Evolutionary conservation across 2,329 filamentous ascomycete genomes (phyloP), one percentile per base, ranked within the genome.

Genomic region (Chaetothyriales sp.): DNA sequence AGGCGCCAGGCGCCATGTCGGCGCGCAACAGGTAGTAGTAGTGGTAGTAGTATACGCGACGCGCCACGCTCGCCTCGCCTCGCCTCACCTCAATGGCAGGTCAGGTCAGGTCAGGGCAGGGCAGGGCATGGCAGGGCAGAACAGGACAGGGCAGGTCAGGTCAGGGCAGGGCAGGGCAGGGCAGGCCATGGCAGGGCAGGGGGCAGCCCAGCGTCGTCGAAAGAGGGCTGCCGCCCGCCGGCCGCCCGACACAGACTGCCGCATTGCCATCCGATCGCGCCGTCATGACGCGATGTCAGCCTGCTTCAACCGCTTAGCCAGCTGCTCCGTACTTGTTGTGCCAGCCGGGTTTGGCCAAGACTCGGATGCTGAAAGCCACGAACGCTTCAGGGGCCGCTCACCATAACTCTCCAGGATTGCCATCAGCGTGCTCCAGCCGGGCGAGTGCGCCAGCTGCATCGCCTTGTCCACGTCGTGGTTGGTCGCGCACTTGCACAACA

Each of bases 351-450:
- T 68, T 68, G 70, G 55, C 53, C 64, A 64, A 60, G 65, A 61
- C 56, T 63, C 65, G 22, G 51, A 50, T 61, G 60, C 57, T 58
- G 62, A 58, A 63, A 60, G 56, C 67, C 60, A 59, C 59, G 61
- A 51, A 58, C 64, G 65, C 58, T 65, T 66, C 50, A 62, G 60
- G 57, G 65, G 60, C 81, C 84, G 84, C 86, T 95, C 89, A 94
- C 89, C 88, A 78, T 87, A 89, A 53, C 56, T 86, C 82, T 92
- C 82, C 73, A 97, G 80, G 68, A 98, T 94, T 69, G 86, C 84
- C 71, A 90, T 78, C 65, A 98, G 77, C 54, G 88, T 97, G 69
- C 89, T 86, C 92, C 92, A 98, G 64, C 92, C 92, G 65, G 84
- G 78, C 62, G 85, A 89, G 62, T 88, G 84, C 69, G 89, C 81